Percentiles rank a stretch among this genome's conserved stretches.
Evolutionary conservation across 305 asterid species (phyloP).

Genomic region (Fraxinus xanthoxyloides): DNA sequence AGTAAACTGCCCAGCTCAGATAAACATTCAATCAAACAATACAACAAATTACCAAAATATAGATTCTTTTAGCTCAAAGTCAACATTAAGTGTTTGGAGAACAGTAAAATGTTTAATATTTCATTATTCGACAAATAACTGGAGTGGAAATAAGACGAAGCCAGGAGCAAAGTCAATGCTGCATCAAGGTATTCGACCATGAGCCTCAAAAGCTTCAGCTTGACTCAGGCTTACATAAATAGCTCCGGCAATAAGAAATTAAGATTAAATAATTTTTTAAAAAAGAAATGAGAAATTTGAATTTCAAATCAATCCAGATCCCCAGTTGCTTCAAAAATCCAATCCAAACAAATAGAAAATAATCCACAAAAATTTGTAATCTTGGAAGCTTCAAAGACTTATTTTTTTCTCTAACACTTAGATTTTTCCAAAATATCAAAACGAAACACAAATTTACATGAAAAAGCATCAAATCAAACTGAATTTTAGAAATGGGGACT

Average conservation of each 20-base stretch:
- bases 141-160: slow-evolving; percentile 1
- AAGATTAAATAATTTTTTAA: neutral
- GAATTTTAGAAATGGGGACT: neutral
- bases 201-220: slow-evolving; percentile 19
- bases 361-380: neutral
- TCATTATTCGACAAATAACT: neutral
- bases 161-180: neutral
- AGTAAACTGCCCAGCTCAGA: neutral
- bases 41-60: neutral
- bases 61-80: neutral
- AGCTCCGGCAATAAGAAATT: slow-evolving; percentile 7
- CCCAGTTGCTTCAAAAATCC: neutral
- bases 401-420: neutral
- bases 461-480: slow-evolving; percentile 2
- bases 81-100: neutral
- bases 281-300: neutral
- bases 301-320: neutral
- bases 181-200: slow-evolving; percentile 13
- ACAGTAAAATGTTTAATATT: slow-evolving; percentile 3
- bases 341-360: neutral
- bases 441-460: neutral
- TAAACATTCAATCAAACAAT: slow-evolving; percentile 4
- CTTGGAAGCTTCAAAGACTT: slow-evolving; percentile 1
- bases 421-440: neutral
- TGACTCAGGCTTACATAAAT: neutral